Evolutionary conservation across 768 basidiomycete genomes (phyloP), one percentile per base, ranked within the genome.

Genomic region (Boletus rubropictus): DNA sequence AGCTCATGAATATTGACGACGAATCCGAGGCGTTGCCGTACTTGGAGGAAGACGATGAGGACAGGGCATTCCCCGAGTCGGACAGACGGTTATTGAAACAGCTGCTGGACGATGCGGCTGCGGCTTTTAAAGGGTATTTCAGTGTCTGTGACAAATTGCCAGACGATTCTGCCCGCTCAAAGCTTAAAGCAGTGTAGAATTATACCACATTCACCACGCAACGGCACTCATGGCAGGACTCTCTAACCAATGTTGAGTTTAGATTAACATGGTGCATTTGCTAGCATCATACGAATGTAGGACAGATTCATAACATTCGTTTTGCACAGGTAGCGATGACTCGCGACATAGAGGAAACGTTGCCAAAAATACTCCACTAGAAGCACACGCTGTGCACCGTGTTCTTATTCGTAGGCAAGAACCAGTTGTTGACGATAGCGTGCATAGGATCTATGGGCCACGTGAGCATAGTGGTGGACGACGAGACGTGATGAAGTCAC

Each of bases 321-420:
- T 12, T 33, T 18, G 34, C 25, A 32, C 24, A 32, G 14, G 17
- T 15, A 4, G 27, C 8, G 2, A n/a, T 39, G n/a, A n/a, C n/a
- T n/a, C n/a, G n/a, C n/a, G n/a, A n/a, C n/a, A n/a, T n/a, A 7
- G 39, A 37, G 31, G 12, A 5, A 36, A 14, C n/a, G 24, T 33
- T 21, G 9, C 18, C 12, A 29, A 25, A 39, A 8, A 24, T 14
- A 3, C 15, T 31, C 31, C 39, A 18, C 51, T 57, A 67, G 24
- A 65, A 63, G 24, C 46, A 50, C 38, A 65, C 57, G 7, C 34
- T 49, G 32, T 57, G 56, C 32, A 67, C 64, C 14, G 53, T 64
- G 14, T 56, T 66, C 17, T 49, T 35, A 18, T 39, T 42, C 4
- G 49, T 29, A 0, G 60, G 56, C 18, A 54, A 42, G 39, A 63